Conservation (phyloP, 2,329 filamentous ascomycete genomes). For the Neocucurbitaria cava region DNA sequence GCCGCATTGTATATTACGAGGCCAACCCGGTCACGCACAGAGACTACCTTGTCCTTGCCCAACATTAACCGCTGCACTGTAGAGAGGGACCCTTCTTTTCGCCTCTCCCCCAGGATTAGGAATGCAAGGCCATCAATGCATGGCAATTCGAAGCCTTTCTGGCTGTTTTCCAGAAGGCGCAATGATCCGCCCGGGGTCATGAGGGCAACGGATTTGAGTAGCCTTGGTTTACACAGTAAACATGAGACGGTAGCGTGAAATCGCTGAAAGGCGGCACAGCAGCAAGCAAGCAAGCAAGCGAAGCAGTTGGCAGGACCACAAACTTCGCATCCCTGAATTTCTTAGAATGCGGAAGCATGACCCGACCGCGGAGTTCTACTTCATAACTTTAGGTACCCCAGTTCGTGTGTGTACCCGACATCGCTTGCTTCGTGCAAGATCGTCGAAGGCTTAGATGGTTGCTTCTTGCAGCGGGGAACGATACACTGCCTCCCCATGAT, state of each 20-base stretch:
- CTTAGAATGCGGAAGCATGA: conserved; percentile 10
- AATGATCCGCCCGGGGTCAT: neutral
- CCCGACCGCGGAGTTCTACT: conserved; percentile 11
- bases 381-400: conserved; percentile 1
- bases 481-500: conserved; percentile 14
- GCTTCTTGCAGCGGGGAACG: neutral
- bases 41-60: conserved; percentile 5
- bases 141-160: conserved; percentile 14
- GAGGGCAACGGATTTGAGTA: conserved; percentile 7
- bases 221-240: conserved; percentile 21
- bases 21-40: conserved; percentile 6
- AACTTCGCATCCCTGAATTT: conserved; percentile 21
- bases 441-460: conserved; percentile 1
- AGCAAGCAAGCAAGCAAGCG: neutral
- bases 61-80: conserved; percentile 16
- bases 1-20: conserved; percentile 5
- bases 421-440: conserved; percentile 2
- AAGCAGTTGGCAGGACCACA: conserved; percentile 7
- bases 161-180: conserved; percentile 22
- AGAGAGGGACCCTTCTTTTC: neutral
- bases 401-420: neutral
- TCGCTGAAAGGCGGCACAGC: neutral
- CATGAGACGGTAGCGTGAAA: conserved; percentile 31
- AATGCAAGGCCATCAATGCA: conserved; percentile 9
- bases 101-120: neutral